Base-by-base conservation (phyloP, 768 basidiomycete genomes). In the Pleurotus platypus region DNA sequence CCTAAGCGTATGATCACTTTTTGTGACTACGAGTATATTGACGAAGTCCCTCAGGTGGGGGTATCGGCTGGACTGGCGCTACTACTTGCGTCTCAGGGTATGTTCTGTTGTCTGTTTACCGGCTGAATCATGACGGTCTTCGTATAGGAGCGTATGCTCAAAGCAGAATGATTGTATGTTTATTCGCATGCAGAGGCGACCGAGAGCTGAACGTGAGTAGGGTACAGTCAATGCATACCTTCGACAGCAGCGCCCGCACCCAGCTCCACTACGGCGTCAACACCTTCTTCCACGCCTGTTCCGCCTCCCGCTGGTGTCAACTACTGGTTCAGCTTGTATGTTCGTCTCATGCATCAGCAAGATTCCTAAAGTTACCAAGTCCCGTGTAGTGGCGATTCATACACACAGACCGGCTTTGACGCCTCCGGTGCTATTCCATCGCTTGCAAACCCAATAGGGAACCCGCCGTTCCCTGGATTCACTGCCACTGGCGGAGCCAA, bases 251-350 rank as follows among this genome's bases (percentile, higher is more conserved):
- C 47, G 6, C 49, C 59, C 12, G 12, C 53, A 13, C 49, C 49
- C 24, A 50, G 24, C 49, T 37, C 49, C 13, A 35, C 53, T 22
- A 5, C 39, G 6, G 43, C 66, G 7, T 61, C 68, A 22, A 46
- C 66, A 3, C 58, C 67, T 1, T 49, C 67, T 12, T 57, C 65
- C 7, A 57, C 66, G 6, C 48, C 68, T 5, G 51, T 60, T 7
- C 15, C 64, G 0, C 58, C 69, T 8, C 27, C 27, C 27, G 57
- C 54, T 13, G 60, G 63, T 4, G 68, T 68, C 1, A 78, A 78
- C 58, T 82, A 75, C 64, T 84, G 82, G 82, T 85, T 84, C 63
- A 79, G 78, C 66, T 84, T 83, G 80, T 83, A 61, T 57, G 78
- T 9, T 24, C 30, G 11, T 13, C 9, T 13, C 11, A 9, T 45